Evolutionary conservation across 1,284 basidiomycete genomes (phyloP), one percentile per base, ranked within the genome.

Genomic region (Volvariella surrecta): DNA sequence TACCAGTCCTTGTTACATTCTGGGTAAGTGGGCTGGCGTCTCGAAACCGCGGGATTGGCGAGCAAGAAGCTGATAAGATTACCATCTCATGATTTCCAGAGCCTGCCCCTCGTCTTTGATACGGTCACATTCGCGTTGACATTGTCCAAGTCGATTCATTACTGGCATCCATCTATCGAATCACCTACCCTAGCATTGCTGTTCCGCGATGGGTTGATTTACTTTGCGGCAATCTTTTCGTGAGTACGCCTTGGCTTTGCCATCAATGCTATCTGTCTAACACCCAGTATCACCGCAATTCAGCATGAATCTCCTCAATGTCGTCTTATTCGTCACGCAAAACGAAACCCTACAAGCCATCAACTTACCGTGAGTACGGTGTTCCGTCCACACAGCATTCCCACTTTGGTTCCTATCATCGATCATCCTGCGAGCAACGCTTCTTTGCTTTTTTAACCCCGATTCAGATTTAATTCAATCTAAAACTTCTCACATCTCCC

Each of bases 151-250:
- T 48, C 50, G 3, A 48, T 49, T 21, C 39, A 43, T 10, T 49
- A 49, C 31, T 54, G 54, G 54, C 48, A 35, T 32, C 43, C 47
- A 24, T 44, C 52, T 42, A 19, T 53, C 4, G 32, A 50, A 39
- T 48, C 54, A n/a, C 49, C 50, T 20, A 45, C 54, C 9, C 42
- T 57, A 16, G 28, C 39, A 7, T 13, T 56, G 19, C 48, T 57
- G 4, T 54, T 50, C 45, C 48, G 53, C 4, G 54, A 57, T 39
- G 54, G 56, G 2, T 16, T 56, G 2, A 24, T 57, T 7, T 57
- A 57, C 41, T 57, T 57, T 37, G 50, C 51, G n/a, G 53, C 50
- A 19, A 54, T 57, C 17, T 28, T 52, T 52, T 6, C 24, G 24
- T 28, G 24, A 28, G 24, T 28, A 11, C 24, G 6, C 6, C 24